Conservation (phyloP, 768 basidiomycete genomes). For the Lactifluus piperatus region DNA sequence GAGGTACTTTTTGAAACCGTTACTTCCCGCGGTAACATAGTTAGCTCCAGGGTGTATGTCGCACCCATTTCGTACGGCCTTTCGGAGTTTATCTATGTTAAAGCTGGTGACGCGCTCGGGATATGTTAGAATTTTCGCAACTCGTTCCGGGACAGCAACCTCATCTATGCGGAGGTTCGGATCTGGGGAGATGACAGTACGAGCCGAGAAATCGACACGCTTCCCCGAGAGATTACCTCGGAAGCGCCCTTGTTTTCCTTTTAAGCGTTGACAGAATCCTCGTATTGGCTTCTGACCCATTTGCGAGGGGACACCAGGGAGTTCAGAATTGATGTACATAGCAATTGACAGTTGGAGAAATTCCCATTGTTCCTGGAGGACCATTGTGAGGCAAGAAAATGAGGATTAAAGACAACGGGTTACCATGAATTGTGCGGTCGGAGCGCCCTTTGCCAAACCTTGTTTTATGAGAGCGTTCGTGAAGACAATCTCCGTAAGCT, state of each 20-base stretch:
- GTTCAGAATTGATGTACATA: conserved; percentile 96
- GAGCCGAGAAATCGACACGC: conserved; percentile 96
- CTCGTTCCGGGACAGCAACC: conserved; percentile 93
- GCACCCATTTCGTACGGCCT: conserved; percentile 79
- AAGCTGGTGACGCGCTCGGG: conserved; percentile 91
- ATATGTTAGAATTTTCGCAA: conserved; percentile 91
- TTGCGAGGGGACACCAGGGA: conserved; percentile 85
- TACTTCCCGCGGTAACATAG: conserved; percentile 76
- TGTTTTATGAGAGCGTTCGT: conserved; percentile 89
- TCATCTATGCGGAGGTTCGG: conserved; percentile 99
- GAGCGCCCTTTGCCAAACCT: conserved; percentile 79
- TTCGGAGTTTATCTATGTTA: conserved; percentile 70
- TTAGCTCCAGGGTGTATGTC: conserved; percentile 95
- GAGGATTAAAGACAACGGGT: conserved; percentile 7
- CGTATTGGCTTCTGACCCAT: conserved; percentile 90
- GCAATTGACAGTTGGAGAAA: conserved; percentile 91
- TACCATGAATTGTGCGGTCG: conserved; percentile 86
- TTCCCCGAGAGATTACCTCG: conserved; percentile 97
- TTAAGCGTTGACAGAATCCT: conserved; percentile 94
- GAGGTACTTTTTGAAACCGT: conserved; percentile 77
- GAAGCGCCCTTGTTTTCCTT: conserved; percentile 98
- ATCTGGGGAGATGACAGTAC: conserved; percentile 98
- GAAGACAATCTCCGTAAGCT: conserved; percentile 93
- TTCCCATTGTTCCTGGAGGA: conserved; percentile 94
- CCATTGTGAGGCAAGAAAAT: neutral